Evolutionary conservation across 257 asterid genomes (phyloP).

Genomic region (Nicotiana attenuata): DNA sequence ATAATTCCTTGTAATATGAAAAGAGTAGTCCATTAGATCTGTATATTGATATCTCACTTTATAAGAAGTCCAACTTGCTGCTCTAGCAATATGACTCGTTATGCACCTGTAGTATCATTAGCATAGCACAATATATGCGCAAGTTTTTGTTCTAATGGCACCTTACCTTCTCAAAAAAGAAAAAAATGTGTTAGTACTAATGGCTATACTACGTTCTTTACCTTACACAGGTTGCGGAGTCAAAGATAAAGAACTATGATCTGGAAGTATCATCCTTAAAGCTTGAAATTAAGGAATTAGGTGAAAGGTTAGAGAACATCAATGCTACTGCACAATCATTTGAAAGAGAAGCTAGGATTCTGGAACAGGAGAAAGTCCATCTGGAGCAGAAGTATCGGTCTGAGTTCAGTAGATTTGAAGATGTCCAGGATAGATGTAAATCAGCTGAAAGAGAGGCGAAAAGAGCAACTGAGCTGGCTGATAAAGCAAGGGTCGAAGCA

Average conservation of each 20-base stretch:
- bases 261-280: conserved; percentile 54
- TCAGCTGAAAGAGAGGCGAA: conserved; percentile 78
- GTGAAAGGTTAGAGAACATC: conserved; percentile 56
- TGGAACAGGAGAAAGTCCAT: conserved; percentile 77
- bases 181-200: background rate
- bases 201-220: conserved; percentile 3
- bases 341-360: conserved; percentile 64
- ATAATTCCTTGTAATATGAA: background rate
- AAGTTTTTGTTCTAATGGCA: background rate
- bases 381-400: conserved; percentile 74
- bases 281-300: conserved; percentile 51
- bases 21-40: background rate
- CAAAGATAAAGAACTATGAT: conserved; percentile 69
- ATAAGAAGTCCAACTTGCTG: background rate
- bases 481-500: conserved; percentile 87
- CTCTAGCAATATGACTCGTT: background rate
- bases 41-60: background rate
- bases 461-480: conserved; percentile 85
- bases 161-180: background rate
- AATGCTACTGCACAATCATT: conserved; percentile 57
- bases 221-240: conserved; percentile 73
- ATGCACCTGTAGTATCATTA: background rate
- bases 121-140: background rate
- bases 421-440: conserved; percentile 75
- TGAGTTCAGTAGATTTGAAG: conserved; percentile 67